Conservation (phyloP, 2,329 filamentous ascomycete genomes). For the Trichoderma endophyticum region DNA sequence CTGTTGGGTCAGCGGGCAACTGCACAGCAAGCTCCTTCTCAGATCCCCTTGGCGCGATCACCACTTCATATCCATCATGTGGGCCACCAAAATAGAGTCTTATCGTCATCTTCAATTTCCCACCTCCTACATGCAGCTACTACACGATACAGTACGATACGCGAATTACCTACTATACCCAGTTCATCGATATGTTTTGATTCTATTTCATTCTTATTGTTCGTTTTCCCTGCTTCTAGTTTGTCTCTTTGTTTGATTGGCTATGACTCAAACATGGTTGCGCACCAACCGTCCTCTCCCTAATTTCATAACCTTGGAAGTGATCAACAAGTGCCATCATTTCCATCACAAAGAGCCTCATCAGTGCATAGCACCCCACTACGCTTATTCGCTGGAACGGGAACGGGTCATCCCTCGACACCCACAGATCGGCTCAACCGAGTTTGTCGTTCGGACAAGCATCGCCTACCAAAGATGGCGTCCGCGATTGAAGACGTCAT, state of each 20-base stretch:
- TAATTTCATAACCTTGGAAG: not conserved
- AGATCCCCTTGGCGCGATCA: not conserved
- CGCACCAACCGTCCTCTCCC: not conserved
- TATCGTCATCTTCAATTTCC: not conserved
- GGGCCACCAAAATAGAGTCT: not conserved
- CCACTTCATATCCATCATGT: not conserved
- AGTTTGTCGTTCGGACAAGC: not conserved
- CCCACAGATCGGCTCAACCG: not conserved
- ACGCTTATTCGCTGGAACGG: not conserved
- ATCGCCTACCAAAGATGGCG: not conserved
- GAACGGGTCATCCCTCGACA: not conserved
- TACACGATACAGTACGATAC: not conserved
- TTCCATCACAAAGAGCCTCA: not conserved
- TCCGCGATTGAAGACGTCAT: conserved; percentile 16
- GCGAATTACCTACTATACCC: not conserved
- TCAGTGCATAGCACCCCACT: not conserved
- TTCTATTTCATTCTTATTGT: not conserved
- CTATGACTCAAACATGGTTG: not conserved
- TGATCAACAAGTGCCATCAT: not conserved
- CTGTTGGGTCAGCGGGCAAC: not conserved
- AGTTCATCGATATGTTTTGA: not conserved
- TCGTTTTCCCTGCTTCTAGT: not conserved
- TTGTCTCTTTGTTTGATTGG: not conserved
- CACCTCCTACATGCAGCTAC: not conserved
- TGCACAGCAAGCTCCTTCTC: not conserved